A percentile compares a stretch with the other conserved stretches of the same genome.
phyloP scores from a whole-genome alignment of 108 stramenopile genomes.

The Phaeodactylum tricornutum region DNA sequence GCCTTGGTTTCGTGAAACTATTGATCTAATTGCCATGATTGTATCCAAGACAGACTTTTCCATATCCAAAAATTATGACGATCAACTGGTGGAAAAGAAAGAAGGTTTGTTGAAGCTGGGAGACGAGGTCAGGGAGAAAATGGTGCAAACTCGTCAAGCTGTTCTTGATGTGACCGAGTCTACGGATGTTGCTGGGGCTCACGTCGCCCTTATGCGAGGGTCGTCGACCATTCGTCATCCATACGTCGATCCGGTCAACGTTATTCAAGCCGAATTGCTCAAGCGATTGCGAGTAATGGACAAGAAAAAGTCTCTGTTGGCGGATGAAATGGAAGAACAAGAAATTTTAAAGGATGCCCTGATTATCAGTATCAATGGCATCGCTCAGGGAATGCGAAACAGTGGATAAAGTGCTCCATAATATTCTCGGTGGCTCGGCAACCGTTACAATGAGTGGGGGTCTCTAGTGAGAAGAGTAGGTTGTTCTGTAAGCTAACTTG shows the following conservation, averaged over 20 bases:
- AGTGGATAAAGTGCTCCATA: conserved; percentile 59
- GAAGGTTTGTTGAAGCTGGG: conserved; percentile 61
- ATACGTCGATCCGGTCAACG: conserved; percentile 96
- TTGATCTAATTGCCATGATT: conserved; percentile 92
- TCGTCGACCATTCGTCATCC: conserved; percentile 83
- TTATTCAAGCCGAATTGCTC: conserved; percentile 90
- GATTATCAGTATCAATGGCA: conserved; percentile 87
- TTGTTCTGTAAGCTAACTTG: no score
- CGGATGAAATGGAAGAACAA: conserved; percentile 59
- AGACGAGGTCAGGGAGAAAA: conserved; percentile 64
- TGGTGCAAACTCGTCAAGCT: conserved; percentile 72
- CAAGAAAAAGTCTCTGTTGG: conserved; percentile 14
- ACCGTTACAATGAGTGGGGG: no score
- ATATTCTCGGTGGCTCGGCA: no score
- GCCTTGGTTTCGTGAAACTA: conserved; percentile 91
- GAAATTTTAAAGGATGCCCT: conserved; percentile 73
- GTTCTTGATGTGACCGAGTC: conserved; percentile 79
- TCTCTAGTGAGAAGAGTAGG: no score
- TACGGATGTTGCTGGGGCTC: conserved; percentile 63
- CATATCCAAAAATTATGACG: conserved; percentile 90
- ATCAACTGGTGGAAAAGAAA: conserved; percentile 58
- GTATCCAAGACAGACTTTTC: conserved; percentile 89
- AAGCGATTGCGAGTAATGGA: conserved; percentile 63
- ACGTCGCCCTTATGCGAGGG: conserved; percentile 79
- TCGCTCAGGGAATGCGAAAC: conserved; percentile 96